Base-by-base conservation (phyloP, 352 stramenopile genomes). In the Lagenidium giganteum region DNA sequence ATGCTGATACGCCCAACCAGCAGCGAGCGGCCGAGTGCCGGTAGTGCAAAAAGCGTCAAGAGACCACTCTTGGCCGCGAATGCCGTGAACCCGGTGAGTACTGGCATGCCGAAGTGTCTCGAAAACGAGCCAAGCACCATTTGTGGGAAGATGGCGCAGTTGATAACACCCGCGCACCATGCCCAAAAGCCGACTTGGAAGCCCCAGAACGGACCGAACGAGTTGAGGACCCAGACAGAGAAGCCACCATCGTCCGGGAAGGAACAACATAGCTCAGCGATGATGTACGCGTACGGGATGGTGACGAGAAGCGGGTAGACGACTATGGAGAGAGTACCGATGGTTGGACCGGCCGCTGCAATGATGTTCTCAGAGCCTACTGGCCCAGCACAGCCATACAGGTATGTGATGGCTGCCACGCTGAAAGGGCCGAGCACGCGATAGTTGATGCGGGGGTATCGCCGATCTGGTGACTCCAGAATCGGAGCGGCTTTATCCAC, bases 291-390 rank as follows among this genome's bases (percentile, higher is more conserved):
- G 51, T 95, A 86, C 6, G 85, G 87, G 3, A 91, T 31, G 2
- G 63, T 87, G 79, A 80, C 96, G 8, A 96, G 47, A 11, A 96
- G 61, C 2, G 87, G 87, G 28, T 92, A 61, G 7, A 95, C 21
- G 8, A 75, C 17, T 39, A 87, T 83, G 11, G 83, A 79, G 2
- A 92, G 36, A 21, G 95, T 53, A 8, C 82, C 67, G 51, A 83
- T 42, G 18, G 84, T 70, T 11, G 53, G 53, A 1, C 61, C 55
- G 5, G 38, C 44, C 16, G 57, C 26, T 5, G 52, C 27, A 13
- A 67, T 40, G 32, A 70, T 47, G 11, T 43, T 27, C 40, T 66
- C 51, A 3, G 47, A 50, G 32, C 54, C 54, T 49, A 4, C 27
- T 5, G 44, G 42, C 12, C 42, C 42, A 16, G 30, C 42, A n/a